A percentile compares a stretch with the other conserved stretches of the same genome.
These are phyloP conservation scores for Allomyces macrogynus DNA, from an alignment of 192 early-diverging fungal genomes.

Conservation along the genomic window DNA sequence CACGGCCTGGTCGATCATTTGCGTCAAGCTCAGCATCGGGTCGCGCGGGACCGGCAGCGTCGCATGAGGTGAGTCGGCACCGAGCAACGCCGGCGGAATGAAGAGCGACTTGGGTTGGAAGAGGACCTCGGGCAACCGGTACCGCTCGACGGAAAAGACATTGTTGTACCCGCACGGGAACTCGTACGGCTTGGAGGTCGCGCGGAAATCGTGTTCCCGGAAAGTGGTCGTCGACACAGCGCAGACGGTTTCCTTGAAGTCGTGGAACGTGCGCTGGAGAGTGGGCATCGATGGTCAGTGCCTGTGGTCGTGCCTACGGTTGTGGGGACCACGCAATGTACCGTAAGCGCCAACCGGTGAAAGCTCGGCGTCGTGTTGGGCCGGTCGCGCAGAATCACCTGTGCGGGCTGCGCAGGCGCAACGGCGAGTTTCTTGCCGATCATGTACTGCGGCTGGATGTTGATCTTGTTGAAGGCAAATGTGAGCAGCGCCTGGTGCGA, in stretches of 20 bases:
- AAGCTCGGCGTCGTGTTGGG: slow-evolving; percentile 41
- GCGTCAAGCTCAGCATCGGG: slow-evolving; percentile 33
- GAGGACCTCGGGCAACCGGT: slow-evolving; percentile 60
- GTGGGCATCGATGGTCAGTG: neutral
- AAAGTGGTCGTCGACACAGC: slow-evolving; percentile 44
- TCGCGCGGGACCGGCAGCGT: neutral
- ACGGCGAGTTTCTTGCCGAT: slow-evolving; percentile 55
- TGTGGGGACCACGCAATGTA: slow-evolving; percentile 8
- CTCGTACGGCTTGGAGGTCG: slow-evolving; percentile 75
- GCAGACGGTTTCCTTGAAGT: slow-evolving; percentile 87
- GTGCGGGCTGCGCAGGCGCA: slow-evolving; percentile 43
- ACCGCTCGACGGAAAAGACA: slow-evolving; percentile 58
- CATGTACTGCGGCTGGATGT: slow-evolving; percentile 64
- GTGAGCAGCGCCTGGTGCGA: slow-evolving; percentile 46
- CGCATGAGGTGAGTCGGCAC: neutral
- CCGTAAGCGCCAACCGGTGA: slow-evolving; percentile 50
- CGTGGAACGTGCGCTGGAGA: slow-evolving; percentile 28
- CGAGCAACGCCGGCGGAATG: neutral
- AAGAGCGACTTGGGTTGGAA: slow-evolving; percentile 43
- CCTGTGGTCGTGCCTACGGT: slow-evolving; percentile 2
- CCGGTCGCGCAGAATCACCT: slow-evolving; percentile 24
- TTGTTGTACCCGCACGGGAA: slow-evolving; percentile 88
- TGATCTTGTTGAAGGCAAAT: slow-evolving; percentile 30
- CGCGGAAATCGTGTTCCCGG: slow-evolving; percentile 3
- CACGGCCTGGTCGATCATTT: slow-evolving; percentile 54